Evolutionary conservation across 1,284 basidiomycete species (phyloP).

Genomic region (Coniferiporia sulphurascens): DNA sequence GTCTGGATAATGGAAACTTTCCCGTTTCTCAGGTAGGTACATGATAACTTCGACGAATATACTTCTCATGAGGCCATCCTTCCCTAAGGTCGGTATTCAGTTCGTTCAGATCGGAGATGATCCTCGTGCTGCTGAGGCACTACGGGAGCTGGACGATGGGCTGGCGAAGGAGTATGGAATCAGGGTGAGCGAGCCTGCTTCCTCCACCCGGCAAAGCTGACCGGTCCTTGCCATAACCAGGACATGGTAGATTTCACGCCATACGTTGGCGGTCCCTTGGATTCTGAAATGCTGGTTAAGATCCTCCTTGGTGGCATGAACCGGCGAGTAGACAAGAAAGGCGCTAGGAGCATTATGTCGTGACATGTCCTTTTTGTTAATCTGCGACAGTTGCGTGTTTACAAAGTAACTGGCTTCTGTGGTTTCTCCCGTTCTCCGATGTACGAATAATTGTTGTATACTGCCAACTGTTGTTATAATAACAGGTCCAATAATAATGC

Average conservation of each 20-base stretch:
- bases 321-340: constrained; percentile 42
- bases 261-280: constrained; percentile 37
- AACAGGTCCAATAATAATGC: too few species aligned
- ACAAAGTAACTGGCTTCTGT: too few species aligned
- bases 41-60: not conserved
- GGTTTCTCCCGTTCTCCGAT: too few species aligned
- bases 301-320: constrained; percentile 56
- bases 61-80: not conserved
- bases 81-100: constrained; percentile 26
- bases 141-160: constrained; percentile 33
- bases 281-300: constrained; percentile 43
- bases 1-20: constrained; percentile 43
- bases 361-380: not conserved
- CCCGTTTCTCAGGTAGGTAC: constrained; percentile 47
- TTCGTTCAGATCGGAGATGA: constrained; percentile 34
- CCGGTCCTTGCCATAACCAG: constrained; percentile 23
- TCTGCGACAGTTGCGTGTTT: not conserved
- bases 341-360: constrained; percentile 7
- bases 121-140: constrained; percentile 27
- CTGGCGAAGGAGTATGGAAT: constrained; percentile 24
- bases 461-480: too few species aligned
- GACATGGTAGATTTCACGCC: constrained; percentile 63
- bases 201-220: not conserved
- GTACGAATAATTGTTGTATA: too few species aligned
- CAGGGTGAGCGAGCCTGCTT: constrained; percentile 13